Conservation (phyloP, 208 protist species). For the Acanthamoeba castellanii region DNA sequence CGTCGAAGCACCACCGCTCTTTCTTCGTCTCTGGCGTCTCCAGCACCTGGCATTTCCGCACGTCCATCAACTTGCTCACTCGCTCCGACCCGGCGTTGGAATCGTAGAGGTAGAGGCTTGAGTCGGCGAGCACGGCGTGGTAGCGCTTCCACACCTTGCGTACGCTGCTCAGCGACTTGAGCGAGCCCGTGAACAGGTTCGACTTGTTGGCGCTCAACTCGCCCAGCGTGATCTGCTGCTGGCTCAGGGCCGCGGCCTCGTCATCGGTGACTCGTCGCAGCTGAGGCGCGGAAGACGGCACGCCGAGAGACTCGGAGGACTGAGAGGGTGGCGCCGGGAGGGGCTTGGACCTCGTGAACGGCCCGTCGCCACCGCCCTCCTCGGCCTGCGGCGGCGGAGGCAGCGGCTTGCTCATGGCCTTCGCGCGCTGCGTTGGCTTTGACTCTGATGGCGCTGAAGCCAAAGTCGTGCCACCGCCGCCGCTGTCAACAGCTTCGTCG, state of each 20-base stretch:
- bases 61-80: slow-evolving; percentile 4
- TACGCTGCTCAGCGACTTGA: neutral
- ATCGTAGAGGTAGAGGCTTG: slow-evolving; percentile 12
- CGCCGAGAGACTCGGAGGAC: too few relatives aligned
- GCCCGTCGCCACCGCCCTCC: neutral
- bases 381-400: neutral
- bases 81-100: slow-evolving; percentile 4
- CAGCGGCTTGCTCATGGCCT: neutral
- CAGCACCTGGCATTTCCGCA: neutral
- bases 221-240: neutral
- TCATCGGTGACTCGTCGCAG: neutral
- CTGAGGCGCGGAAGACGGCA: neutral
- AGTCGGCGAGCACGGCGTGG: slow-evolving; percentile 22
- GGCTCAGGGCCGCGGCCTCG: neutral
- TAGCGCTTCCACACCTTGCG: slow-evolving; percentile 31
- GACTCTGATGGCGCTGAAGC: neutral
- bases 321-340: neutral
- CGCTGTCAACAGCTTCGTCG: neutral
- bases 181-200: neutral
- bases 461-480: neutral
- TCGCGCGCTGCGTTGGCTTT: neutral
- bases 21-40: neutral
- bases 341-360: neutral
- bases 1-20: slow-evolving; percentile 16
- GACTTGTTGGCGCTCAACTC: neutral